Percentiles rank a stretch among this genome's conserved stretches.
Conservation (phyloP, 2,329 filamentous ascomycete species). For the Nannizziopsis barbatae region DNA sequence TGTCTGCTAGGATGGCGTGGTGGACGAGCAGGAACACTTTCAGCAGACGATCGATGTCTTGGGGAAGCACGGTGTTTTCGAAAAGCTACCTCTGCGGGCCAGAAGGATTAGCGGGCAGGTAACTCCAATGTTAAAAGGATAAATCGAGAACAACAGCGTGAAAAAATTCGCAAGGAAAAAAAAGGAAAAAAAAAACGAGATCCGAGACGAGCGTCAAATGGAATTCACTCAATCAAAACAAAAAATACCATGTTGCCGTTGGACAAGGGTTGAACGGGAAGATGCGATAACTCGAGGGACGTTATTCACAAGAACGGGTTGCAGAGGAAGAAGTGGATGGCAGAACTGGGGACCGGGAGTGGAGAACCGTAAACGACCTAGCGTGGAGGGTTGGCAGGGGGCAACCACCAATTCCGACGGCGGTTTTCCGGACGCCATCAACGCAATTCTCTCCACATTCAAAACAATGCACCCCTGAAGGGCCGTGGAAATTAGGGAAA, state of each 20-base stretch:
- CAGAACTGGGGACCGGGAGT: conserved; percentile 1
- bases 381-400: conserved; percentile 7
- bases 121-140: not conserved
- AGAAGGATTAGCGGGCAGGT: not conserved
- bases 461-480: not conserved
- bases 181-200: not conserved
- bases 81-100: conserved; percentile 11
- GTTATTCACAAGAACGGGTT: not conserved
- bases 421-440: not conserved
- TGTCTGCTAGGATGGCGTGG: conserved; percentile 46
- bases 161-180: not conserved
- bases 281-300: not conserved
- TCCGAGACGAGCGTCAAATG: not conserved
- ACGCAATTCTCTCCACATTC: too few relatives aligned
- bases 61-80: conserved; percentile 21
- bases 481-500: conserved; percentile 2
- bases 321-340: conserved; percentile 7
- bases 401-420: not conserved
- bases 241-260: conserved; percentile 6
- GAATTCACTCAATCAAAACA: conserved; percentile 1
- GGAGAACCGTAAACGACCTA: conserved; percentile 4
- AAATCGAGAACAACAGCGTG: not conserved
- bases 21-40: conserved; percentile 47
- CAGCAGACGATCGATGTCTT: conserved; percentile 48
- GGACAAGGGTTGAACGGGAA: conserved; percentile 4